Percentiles rank a stretch among this genome's conserved stretches.
These are phyloP conservation scores for Cronartium quercuum DNA, from an alignment of 1,284 basidiomycete genomes.

Conservation along the genomic window DNA sequence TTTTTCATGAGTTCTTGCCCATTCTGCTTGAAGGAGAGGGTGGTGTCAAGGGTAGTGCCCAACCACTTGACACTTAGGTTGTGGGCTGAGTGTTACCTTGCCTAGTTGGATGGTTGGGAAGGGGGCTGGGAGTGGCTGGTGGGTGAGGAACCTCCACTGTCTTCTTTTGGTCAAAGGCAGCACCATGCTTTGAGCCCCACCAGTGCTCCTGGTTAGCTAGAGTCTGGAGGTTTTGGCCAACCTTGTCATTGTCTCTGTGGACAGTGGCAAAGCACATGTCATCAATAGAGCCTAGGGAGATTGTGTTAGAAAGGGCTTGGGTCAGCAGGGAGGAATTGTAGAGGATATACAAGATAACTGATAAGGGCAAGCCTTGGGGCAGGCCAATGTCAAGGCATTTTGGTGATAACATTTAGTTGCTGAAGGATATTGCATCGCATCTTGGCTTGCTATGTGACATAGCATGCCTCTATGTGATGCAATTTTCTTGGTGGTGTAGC, in stretches of 20 bases:
- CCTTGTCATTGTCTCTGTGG: no score
- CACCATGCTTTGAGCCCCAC: not conserved
- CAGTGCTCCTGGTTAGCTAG: not conserved
- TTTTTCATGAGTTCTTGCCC: not conserved
- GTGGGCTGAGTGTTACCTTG: not conserved
- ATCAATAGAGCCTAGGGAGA: no score
- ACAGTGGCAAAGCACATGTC: no score
- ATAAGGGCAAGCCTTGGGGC: constrained; percentile 8
- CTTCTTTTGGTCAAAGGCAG: not conserved
- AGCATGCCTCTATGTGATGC: no score
- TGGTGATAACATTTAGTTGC: not conserved
- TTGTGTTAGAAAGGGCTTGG: not conserved
- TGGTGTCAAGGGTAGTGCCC: not conserved
- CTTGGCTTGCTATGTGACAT: no score
- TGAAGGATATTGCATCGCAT: no score
- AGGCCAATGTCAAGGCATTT: not conserved
- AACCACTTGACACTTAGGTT: no score
- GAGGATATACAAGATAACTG: constrained; percentile 10
- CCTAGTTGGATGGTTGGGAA: not conserved
- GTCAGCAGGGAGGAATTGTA: constrained; percentile 3
- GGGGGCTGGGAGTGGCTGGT: not conserved
- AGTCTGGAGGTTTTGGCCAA: not conserved
- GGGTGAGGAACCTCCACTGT: not conserved
- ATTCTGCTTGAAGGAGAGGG: not conserved
- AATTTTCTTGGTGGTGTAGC: no score